phyloP scores from a whole-genome alignment of 148 eudicot genomes.

The Rhododendron molle region DNA sequence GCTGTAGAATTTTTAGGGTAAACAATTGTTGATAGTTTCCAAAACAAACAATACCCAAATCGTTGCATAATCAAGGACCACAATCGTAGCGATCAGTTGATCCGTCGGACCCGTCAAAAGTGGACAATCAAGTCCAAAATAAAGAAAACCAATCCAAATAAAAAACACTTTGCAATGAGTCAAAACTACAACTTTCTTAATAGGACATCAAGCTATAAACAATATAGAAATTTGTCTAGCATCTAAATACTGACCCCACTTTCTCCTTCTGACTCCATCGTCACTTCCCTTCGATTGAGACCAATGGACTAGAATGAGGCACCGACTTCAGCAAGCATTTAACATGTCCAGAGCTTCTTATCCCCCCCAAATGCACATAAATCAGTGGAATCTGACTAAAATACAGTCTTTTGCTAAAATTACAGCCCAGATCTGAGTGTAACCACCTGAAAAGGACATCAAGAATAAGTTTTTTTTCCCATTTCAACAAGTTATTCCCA shows the following conservation, averaged over 20 bases:
- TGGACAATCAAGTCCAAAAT: background rate
- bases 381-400: constrained; percentile 6
- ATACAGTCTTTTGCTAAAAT: background rate
- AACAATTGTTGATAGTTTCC: background rate
- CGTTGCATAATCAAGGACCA: background rate
- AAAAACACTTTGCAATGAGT: background rate
- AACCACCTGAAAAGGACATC: constrained; percentile 10
- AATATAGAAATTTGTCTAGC: background rate
- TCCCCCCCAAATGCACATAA: background rate
- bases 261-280: constrained; percentile 47
- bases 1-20: background rate
- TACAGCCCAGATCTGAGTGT: constrained; percentile 10
- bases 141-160: background rate
- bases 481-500: constrained; percentile 6
- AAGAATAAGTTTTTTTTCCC: constrained; percentile 1
- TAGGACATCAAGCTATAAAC: background rate
- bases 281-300: constrained; percentile 10
- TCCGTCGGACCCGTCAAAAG: background rate
- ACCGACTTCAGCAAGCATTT: constrained; percentile 2
- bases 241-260: constrained; percentile 34
- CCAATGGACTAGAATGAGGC: constrained; percentile 7
- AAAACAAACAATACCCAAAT: background rate
- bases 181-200: background rate
- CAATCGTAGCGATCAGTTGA: background rate
- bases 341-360: constrained; percentile 10